Percentiles rank a stretch among this genome's conserved stretches.
These are phyloP conservation scores for Claviceps paspali DNA, from an alignment of 2,329 filamentous ascomycete genomes.

Conservation along the genomic window DNA sequence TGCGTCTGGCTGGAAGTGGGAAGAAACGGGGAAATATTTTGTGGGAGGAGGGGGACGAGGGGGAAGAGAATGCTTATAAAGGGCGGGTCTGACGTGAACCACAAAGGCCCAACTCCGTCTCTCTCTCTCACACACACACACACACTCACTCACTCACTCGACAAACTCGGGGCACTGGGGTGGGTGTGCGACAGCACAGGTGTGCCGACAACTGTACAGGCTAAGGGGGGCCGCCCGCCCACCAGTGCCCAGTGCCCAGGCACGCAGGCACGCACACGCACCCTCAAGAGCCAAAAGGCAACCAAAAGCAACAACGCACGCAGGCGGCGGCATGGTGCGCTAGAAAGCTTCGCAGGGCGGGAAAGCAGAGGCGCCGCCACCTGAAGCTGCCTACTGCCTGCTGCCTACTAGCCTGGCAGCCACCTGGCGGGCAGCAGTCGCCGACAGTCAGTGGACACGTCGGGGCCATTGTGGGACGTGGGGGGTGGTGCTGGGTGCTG, in stretches of 20 bases:
- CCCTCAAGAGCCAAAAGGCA: too few species aligned
- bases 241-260: too few species aligned
- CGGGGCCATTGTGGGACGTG: too few species aligned
- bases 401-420: background rate
- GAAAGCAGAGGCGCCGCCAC: conserved; percentile 5
- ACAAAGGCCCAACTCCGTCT: too few species aligned
- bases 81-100: conserved; percentile 19
- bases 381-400: background rate
- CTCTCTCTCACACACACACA: too few species aligned
- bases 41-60: conserved; percentile 8
- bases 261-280: too few species aligned
- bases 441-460: too few species aligned
- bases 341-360: conserved; percentile 4
- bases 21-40: conserved; percentile 10
- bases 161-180: conserved; percentile 1
- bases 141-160: too few species aligned
- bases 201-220: too few species aligned
- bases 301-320: too few species aligned
- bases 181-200: background rate
- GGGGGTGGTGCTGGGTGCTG: too few species aligned
- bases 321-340: conserved; percentile 1
- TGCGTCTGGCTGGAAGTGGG: conserved; percentile 6
- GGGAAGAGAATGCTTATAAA: conserved; percentile 15
- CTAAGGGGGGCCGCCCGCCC: too few species aligned
- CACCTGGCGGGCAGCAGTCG: background rate